These are phyloP conservation scores for Coniella vitis DNA, from an alignment of 2,329 filamentous ascomycete genomes.

Conservation along the genomic window DNA sequence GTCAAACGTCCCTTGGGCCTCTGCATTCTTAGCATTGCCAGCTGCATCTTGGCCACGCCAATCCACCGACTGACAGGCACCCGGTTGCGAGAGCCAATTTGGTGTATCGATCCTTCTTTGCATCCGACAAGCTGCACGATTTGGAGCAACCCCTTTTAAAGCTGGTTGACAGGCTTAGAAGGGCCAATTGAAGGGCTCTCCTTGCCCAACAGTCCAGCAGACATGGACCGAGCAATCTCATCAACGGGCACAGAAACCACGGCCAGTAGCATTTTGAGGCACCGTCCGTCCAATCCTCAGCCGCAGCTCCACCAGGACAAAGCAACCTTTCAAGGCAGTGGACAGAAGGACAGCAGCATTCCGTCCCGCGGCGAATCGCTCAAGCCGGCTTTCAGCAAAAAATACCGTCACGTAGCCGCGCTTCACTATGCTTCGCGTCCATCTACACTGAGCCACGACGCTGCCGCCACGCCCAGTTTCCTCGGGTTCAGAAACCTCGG, in stretches of 20 bases:
- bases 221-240: constrained; percentile 13
- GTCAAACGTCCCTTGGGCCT: not conserved
- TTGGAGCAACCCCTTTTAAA: not conserved
- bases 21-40: constrained; percentile 1
- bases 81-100: too few species aligned
- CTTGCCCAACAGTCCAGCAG: not conserved
- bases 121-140: too few species aligned
- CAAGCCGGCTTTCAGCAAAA: constrained; percentile 40
- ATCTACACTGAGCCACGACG: constrained; percentile 83
- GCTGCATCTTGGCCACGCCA: not conserved
- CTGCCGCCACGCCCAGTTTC: constrained; percentile 69
- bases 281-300: constrained; percentile 4
- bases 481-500: constrained; percentile 93
- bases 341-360: constrained; percentile 11
- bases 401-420: constrained; percentile 88
- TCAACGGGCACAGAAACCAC: constrained; percentile 10
- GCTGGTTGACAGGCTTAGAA: not conserved
- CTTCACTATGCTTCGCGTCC: constrained; percentile 66
- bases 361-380: constrained; percentile 23
- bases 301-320: not conserved
- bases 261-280: constrained; percentile 1
- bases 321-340: not conserved
- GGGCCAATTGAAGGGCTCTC: constrained; percentile 4
- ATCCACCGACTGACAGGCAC: not conserved
- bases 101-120: too few species aligned